Conservation (phyloP, 805 yeast genomes). For the Wickerhamiella musiphila region DNA sequence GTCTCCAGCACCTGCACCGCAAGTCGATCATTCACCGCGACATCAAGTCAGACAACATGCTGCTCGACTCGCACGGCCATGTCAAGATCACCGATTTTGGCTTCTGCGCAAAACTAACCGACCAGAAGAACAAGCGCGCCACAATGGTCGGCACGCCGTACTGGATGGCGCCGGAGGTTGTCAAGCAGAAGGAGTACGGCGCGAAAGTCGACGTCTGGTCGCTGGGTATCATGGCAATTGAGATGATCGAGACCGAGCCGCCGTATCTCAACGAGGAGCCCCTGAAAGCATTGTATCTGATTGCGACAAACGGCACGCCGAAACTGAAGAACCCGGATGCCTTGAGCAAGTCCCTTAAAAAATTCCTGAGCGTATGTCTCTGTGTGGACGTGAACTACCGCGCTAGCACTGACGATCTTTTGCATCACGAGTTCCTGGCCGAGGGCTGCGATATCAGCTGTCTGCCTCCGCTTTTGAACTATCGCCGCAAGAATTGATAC, state of each 20-base stretch:
- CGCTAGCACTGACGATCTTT: conserved; percentile 75
- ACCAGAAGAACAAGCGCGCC: conserved; percentile 53
- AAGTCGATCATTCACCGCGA: conserved; percentile 93
- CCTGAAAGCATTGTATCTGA: conserved; percentile 53
- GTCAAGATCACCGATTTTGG: conserved; percentile 93
- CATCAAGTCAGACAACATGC: conserved; percentile 88
- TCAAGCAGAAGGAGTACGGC: conserved; percentile 61
- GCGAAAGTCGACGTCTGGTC: conserved; percentile 77
- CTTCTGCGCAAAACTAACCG: conserved; percentile 66
- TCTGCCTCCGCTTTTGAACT: conserved; percentile 22
- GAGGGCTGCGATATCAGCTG: conserved; percentile 17
- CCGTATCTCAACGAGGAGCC: conserved; percentile 72
- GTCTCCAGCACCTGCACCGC: conserved; percentile 78
- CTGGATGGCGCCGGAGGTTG: conserved; percentile 87
- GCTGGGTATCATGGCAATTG: conserved; percentile 70
- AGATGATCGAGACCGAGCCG: conserved; percentile 76
- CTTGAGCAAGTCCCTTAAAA: conserved; percentile 59
- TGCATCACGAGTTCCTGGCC: conserved; percentile 39
- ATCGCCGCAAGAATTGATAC: conserved; percentile 2
- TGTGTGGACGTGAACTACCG: conserved; percentile 89
- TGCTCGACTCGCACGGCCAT: conserved; percentile 63
- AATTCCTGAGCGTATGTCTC: conserved; percentile 75
- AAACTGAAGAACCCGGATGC: conserved; percentile 51
- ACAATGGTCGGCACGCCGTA: conserved; percentile 83
- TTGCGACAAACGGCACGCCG: conserved; percentile 72